Base-by-base conservation (phyloP, 805 yeast genomes). In the Teunomyces atbi region DNA sequence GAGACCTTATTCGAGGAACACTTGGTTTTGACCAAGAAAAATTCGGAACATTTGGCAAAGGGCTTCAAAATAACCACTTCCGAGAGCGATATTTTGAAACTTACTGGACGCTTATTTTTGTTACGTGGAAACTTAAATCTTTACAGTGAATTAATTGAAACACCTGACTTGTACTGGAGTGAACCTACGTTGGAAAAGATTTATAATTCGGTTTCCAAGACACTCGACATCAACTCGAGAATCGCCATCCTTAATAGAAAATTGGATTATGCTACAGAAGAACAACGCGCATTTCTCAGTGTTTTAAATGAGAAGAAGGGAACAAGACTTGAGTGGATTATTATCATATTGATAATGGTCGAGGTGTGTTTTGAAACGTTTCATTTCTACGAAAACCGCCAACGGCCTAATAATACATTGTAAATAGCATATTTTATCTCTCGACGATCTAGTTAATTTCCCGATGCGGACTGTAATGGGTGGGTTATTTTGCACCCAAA, bases 101-200 rank as follows among this genome's bases (percentile, higher is more conserved):
- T 83, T 4, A 88, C 94, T 0, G 97, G 97, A 0, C 73, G 83
- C 45, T 69, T 91, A 18, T 79, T 91, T 52, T 68, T 88, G 36
- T 69, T 91, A 11, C 71, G 97, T 49, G 96, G 96, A 1, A 85
- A 85, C 54, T 73, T 91, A 54, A 91, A 91, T 56, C 68, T 91
- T 27, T 89, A 91, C 63, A 86, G 92, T 7, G 96, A 90, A 58
- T 74, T 91, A 48, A 88, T 89, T 26, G 97, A 90, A 56, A 89
- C 95, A 0, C 97, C 97, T 0, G 97, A 91, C 62, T 66, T 89
- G 36, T 91, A 90, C 64, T 91, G 97, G 97, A 79, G 89, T 39
- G 96, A 90, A 59, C 96, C 97, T 1, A 81, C 82, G 28, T 69
- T 91, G 45, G 97, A 91, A 59, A 75, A 76, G 45, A 81, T 89